Base-by-base conservation (phyloP, 2,329 filamentous ascomycete genomes). In the Pseudogymnoascus sp. region DNA sequence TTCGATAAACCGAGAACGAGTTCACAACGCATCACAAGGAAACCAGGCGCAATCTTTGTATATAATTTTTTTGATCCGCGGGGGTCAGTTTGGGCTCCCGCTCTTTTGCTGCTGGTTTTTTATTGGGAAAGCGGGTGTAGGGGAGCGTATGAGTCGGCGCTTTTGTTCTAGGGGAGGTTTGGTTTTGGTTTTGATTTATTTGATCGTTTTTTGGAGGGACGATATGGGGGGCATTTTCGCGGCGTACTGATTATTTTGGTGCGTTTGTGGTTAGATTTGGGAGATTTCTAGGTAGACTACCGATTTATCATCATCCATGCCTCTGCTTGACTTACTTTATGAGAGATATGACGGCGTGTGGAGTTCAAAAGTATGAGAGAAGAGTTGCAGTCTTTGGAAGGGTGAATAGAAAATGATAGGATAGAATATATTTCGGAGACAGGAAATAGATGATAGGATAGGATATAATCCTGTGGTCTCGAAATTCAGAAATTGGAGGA, bases 61-160 rank as follows among this genome's bases (percentile, higher is more conserved):
- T 53, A 53, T 31, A 53, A 53, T n/a, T n/a, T 19, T 31, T 31
- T 53, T 31, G 47, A 31, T 0, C 16, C 3, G 47, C 47, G n/a
- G 26, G 47, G 26, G 13, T 14, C n/a, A 11, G 0, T 31, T 53
- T 31, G 8, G 47, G 14, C 1, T n/a, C 47, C n/a, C n/a, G n/a
- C 26, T 13, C 19, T 53, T 53, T 16, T 53, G 47, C 47, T 53
- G 47, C 26, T 19, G 47, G 26, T n/a, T n/a, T 42, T 53, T 31
- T 31, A 10, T 53, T 53, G 14, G 47, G 47, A 53, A 53, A 53
- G 47, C 47, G 47, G 47, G 47, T 53, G 47, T 50, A 50, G 33
- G 44, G 42, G 44, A 29, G 44, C 24, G 24, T 21, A 14, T n/a
- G 11, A 19, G 42, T 26, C 21, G 42, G 42, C 42, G 42, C 42